A percentile compares a stretch with the other conserved stretches of the same genome.
Evolutionary conservation across 108 stramenopile genomes (phyloP).

Genomic region (Seminavis robusta): DNA sequence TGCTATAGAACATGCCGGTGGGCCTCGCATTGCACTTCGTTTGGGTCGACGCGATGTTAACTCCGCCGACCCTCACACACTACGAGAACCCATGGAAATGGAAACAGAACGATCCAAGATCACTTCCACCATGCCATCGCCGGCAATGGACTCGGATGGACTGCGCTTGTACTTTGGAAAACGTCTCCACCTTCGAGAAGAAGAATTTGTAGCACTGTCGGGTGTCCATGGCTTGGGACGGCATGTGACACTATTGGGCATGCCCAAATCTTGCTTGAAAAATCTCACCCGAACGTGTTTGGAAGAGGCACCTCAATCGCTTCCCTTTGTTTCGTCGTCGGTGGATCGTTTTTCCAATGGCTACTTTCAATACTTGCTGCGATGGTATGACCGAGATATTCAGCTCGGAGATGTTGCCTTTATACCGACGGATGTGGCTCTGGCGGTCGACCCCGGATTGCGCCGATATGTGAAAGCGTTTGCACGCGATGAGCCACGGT

Average conservation of each 20-base stretch:
- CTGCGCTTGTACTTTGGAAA: slow-evolving; percentile 55
- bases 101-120: slow-evolving; percentile 31
- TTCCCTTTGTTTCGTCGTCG: slow-evolving; percentile 47
- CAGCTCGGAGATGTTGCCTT: slow-evolving; percentile 48
- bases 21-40: slow-evolving; percentile 41
- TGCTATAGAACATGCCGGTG: slow-evolving; percentile 41
- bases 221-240: slow-evolving; percentile 60
- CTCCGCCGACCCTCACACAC: slow-evolving; percentile 25
- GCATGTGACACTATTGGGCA: slow-evolving; percentile 53
- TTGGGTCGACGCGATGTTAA: slow-evolving; percentile 37
- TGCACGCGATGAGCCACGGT: slow-evolving; percentile 35
- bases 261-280: slow-evolving; percentile 49
- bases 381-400: slow-evolving; percentile 49
- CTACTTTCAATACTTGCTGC: slow-evolving; percentile 41
- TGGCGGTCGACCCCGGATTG: slow-evolving; percentile 57
- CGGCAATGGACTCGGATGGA: slow-evolving; percentile 52
- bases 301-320: slow-evolving; percentile 55
- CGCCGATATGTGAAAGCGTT: slow-evolving; percentile 31
- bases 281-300: slow-evolving; percentile 48
- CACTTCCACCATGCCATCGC: slow-evolving; percentile 43
- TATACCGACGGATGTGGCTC: slow-evolving; percentile 62
- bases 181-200: slow-evolving; percentile 41
- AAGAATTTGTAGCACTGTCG: slow-evolving; percentile 46
- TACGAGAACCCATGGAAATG: slow-evolving; percentile 6
- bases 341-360: slow-evolving; percentile 41